Evolutionary conservation across 2,329 filamentous ascomycete species (phyloP).

Genomic region (Fusarium sp.): DNA sequence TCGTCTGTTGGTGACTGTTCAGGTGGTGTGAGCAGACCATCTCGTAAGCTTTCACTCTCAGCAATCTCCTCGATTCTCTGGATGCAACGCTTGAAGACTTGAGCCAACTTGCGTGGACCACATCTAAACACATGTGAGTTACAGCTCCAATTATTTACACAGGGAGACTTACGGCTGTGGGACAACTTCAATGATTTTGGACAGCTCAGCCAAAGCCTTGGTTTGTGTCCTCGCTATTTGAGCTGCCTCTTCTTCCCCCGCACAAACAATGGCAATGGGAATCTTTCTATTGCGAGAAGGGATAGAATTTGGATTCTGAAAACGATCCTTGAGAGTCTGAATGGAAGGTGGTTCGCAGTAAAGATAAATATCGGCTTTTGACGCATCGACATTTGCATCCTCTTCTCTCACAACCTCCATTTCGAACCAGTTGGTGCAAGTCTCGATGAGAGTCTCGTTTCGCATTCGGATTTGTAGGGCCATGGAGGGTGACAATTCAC

Average conservation of each 20-base stretch:
- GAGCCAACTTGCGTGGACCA: conserved; percentile 48
- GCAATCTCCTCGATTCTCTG: neutral
- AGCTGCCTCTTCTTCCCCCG: conserved; percentile 47
- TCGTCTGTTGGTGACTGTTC: neutral
- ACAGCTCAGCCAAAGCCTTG: conserved; percentile 35
- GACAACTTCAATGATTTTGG: conserved; percentile 47
- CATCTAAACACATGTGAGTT: conserved; percentile 23
- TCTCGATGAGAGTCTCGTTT: conserved; percentile 46
- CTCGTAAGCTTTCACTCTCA: neutral
- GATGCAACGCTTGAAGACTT: conserved; percentile 43
- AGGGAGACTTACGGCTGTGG: conserved; percentile 45
- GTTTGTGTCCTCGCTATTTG: conserved; percentile 39
- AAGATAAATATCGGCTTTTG: conserved; percentile 40
- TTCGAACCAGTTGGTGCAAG: conserved; percentile 50
- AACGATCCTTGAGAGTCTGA: conserved; percentile 24
- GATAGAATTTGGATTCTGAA: conserved; percentile 10
- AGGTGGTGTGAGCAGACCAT: neutral
- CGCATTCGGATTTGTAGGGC: conserved; percentile 38
- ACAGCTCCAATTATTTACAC: fast-evolving
- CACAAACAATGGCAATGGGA: conserved; percentile 46
- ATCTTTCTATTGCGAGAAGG: conserved; percentile 2
- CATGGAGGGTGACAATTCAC: neutral
- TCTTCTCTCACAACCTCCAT: conserved; percentile 44
- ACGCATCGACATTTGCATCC: neutral
- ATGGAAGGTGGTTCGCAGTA: conserved; percentile 45